Base-by-base conservation (phyloP, 2,329 filamentous ascomycete genomes). In the Penicillium sp. region DNA sequence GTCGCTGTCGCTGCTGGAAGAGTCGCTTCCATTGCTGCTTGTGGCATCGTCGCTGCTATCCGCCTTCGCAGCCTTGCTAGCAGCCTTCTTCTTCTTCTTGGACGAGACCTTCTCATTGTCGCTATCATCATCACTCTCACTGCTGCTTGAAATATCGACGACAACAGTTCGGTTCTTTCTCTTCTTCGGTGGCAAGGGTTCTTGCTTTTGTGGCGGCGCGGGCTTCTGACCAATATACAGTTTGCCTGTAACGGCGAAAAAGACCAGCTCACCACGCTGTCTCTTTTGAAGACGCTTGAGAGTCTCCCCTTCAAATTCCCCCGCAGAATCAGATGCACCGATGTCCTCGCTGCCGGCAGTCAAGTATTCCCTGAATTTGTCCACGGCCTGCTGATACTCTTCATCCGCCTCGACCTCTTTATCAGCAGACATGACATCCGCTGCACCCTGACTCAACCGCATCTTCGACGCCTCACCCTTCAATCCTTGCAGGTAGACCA, bases 401-500 rank as follows among this genome's bases (percentile, higher is more conserved):
- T 46, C 49, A 15, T 66, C 58, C 18, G 52, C 34, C 24, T 54
- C 79, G 29, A 78, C 73, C 32, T 77, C 75, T 7, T 80, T 60
- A 52, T 74, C 69, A 20, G 51, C 57, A 46, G 69, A 67, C 46
- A 85, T 79, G 43, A 86, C 73, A 45, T 85, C 81, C 52, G 84
- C 76, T 20, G 90, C 90, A 49, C 82, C 78, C 62, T 90, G 80
- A 32, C 80, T 79, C 55, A 96, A 74, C 49, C 90, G 66, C 33
- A 66, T 80, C 49, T 85, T 83, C 48, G 90, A 84, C 5, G 86
- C 86, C 55, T 83, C 84, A 30, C 91, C 89, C 75, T 92, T 87
- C 49, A 97, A 75, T 44, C 91, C 90, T 51, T 82, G 78, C 58
- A 97, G 84, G 74, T 97, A 97, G 45, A 84, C 80, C 67, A 88